Evolutionary conservation across 139 green algal species (phyloP), one percentile per base, ranked within the genome.

Genomic region (Spirogloea muscicola): DNA sequence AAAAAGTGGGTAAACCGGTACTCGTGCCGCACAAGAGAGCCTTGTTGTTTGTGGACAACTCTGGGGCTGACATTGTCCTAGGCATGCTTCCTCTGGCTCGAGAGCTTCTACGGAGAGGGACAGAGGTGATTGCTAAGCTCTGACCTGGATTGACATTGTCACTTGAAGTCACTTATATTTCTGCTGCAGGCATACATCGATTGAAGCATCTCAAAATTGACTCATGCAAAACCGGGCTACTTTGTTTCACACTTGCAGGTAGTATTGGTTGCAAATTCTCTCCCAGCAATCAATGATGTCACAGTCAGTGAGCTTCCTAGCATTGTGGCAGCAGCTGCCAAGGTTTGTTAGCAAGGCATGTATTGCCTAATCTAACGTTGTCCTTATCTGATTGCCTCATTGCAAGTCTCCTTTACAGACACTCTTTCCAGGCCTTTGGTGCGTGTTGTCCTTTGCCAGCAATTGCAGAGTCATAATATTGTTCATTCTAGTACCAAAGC

Each of bases 261-360:
- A 5, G 87, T 97, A n/a, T 61, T 98, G 69, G 89, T 91, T 6
- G 94, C 90, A 59, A 98, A 98, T 80, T 86, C 79, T 9, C 83
- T 91, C 49, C 94, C 95, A 1, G 95, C 95, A 37, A 96, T 99
- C 83, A 99, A 99, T 68, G 95, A 99, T 82, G 90, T 98, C 84
- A 99, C 95, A 2, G 87, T 80, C 0, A 4, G 77, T 0, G 95
- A 99, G 85, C 84, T 99, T 0, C 44, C 6, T 0, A 13, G 42
- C 13, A 33, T 75, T 18, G 37, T 82, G 21, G 58, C 62, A 27
- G 62, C 42, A 0, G 76, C 79, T 0, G 38, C 43, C 0, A 39
- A 76, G 51, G 68, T 78, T 29, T 13, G 18, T n/a, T n/a, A n/a
- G n/a, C n/a, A n/a, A n/a, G n/a, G n/a, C 5, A 58, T 16, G 13